These are phyloP conservation scores for Ministeria vibrans DNA, from an alignment of 78 protist genomes.

Conservation along the genomic window DNA sequence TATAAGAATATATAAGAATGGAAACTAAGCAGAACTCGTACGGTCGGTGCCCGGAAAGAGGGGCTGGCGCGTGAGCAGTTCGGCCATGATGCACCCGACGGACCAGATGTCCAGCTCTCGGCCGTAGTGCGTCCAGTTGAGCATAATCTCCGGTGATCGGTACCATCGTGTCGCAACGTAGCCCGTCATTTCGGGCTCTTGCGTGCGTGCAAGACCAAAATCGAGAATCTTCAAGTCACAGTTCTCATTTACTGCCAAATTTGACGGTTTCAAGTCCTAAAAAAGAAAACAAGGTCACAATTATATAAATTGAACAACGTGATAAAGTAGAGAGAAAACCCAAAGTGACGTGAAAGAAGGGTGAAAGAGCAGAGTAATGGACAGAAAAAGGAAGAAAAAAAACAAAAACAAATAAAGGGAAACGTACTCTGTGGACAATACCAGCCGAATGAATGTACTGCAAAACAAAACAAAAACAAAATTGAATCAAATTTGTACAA, in stretches of 20 bases:
- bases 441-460: constrained; percentile 31
- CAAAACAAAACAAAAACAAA: too few relatives aligned
- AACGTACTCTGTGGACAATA: constrained; percentile 11
- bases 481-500: too few relatives aligned
- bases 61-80: constrained; percentile 19
- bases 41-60: constrained; percentile 33
- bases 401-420: background rate
- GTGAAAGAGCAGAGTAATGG: background rate
- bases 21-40: background rate
- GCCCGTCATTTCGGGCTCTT: constrained; percentile 54
- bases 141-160: constrained; percentile 88
- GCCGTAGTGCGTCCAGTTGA: constrained; percentile 13
- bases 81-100: constrained; percentile 41
- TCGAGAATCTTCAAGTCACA: constrained; percentile 31
- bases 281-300: background rate
- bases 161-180: constrained; percentile 96
- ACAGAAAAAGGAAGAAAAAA: too few relatives aligned
- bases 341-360: background rate
- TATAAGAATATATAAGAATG: background rate
- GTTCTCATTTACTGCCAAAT: constrained; percentile 18
- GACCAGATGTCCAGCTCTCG: constrained; percentile 33
- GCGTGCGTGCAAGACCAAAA: constrained; percentile 63
- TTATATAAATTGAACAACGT: background rate
- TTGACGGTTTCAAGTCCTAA: constrained; percentile 1
- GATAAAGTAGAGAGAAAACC: background rate